A percentile compares a stretch with the other conserved stretches of the same genome.
These are phyloP conservation scores for Colletotrichum sp. DNA, from an alignment of 2,329 filamentous ascomycete genomes.

Conservation along the genomic window DNA sequence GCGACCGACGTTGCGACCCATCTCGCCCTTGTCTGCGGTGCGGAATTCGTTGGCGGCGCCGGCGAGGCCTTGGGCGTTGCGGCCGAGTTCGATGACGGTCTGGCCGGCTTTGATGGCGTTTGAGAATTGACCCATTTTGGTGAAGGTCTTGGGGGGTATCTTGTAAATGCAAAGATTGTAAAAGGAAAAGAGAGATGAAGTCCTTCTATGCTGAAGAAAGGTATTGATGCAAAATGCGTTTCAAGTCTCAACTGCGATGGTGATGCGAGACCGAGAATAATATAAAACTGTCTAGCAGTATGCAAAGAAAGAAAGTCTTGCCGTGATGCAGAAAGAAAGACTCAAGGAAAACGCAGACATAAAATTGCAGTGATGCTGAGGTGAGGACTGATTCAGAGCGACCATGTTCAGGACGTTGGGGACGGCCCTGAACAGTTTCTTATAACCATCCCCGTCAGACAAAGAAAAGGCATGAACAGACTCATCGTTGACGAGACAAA, in stretches of 20 bases:
- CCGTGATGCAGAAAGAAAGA: background rate
- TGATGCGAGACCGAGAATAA: background rate
- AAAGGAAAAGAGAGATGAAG: background rate
- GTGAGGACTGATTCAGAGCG: background rate
- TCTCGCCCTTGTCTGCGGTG: constrained; percentile 34
- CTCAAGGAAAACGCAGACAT: background rate
- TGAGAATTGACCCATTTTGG: constrained; percentile 32
- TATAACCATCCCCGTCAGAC: background rate
- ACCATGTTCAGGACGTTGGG: background rate
- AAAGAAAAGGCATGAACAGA: background rate
- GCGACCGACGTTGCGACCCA: constrained; percentile 36
- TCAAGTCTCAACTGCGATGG: background rate
- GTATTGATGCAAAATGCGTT: background rate
- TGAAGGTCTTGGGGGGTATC: background rate
- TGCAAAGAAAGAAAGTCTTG: background rate
- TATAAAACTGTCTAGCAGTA: background rate
- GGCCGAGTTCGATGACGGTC: constrained; percentile 35
- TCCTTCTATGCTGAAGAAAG: fast-evolving
- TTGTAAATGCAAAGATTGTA: background rate
- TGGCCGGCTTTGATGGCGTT: constrained; percentile 36
- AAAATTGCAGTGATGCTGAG: background rate
- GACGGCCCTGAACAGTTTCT: background rate
- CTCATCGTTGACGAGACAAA: background rate
- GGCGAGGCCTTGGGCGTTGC: constrained; percentile 30
- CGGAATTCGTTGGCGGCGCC: constrained; percentile 33